A percentile compares a stretch with the other conserved stretches of the same genome.
phyloP scores from a whole-genome alignment of 108 stramenopile genomes.

The Cafeteria roenbergensis region DNA sequence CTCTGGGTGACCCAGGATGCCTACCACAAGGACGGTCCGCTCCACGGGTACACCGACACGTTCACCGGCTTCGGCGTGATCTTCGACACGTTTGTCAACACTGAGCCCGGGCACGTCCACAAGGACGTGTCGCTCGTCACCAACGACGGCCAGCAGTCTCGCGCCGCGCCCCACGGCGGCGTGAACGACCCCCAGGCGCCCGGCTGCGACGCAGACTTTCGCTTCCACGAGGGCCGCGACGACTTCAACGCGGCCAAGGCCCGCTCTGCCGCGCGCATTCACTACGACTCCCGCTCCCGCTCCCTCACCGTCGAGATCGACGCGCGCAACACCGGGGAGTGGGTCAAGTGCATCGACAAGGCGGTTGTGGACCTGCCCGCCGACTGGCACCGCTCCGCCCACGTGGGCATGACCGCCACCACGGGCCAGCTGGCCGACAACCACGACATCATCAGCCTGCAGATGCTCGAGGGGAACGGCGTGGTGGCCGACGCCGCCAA shows the following conservation, averaged over 20 bases:
- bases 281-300: not conserved
- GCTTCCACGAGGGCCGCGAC: constrained; percentile 45
- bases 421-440: constrained; percentile 59
- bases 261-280: not conserved
- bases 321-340: constrained; percentile 18
- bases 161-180: not conserved
- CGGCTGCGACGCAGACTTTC: constrained; percentile 25
- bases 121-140: constrained; percentile 41
- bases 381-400: constrained; percentile 17
- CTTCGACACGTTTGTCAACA: constrained; percentile 48
- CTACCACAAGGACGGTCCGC: constrained; percentile 17
- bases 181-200: constrained; percentile 10
- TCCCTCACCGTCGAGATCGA: constrained; percentile 23
- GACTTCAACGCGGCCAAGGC: constrained; percentile 28
- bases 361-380: constrained; percentile 3
- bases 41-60: constrained; percentile 31
- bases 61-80: constrained; percentile 40
- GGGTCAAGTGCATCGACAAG: constrained; percentile 18
- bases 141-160: constrained; percentile 25
- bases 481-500: constrained; percentile 6
- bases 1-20: constrained; percentile 22
- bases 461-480: constrained; percentile 16
- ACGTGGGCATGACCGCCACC: constrained; percentile 41
- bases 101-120: constrained; percentile 27
- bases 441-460: constrained; percentile 44